Conservation (phyloP, 1,284 basidiomycete genomes). For the Takashimella koratensis region DNA sequence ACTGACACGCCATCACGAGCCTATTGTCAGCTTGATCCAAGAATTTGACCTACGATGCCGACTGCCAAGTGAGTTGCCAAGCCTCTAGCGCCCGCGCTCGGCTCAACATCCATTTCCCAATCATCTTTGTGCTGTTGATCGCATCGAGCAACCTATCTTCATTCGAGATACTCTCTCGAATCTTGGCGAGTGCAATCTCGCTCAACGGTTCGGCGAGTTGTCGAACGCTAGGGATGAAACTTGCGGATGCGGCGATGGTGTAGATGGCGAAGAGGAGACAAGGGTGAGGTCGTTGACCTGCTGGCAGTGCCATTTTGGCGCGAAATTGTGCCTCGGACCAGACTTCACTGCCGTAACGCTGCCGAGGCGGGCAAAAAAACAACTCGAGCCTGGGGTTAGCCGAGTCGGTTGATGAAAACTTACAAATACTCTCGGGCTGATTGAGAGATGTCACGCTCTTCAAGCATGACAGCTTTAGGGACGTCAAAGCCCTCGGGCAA, state of each 20-base stretch:
- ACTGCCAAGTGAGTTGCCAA: conserved; percentile 12
- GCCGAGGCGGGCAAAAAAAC: conserved; percentile 25
- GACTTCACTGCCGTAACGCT: conserved; percentile 17
- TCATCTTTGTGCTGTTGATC: conserved; percentile 21
- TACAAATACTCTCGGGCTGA: conserved; percentile 28
- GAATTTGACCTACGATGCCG: conserved; percentile 14
- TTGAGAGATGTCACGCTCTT: conserved; percentile 19
- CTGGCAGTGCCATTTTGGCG: conserved; percentile 8
- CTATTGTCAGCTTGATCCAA: conserved; percentile 3
- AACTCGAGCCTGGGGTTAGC: conserved; percentile 20
- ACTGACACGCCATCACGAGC: conserved; percentile 18
- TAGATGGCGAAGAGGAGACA: conserved; percentile 32
- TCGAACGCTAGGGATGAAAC: conserved; percentile 29
- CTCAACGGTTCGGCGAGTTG: conserved; percentile 18
- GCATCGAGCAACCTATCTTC: conserved; percentile 25
- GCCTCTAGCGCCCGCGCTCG: conserved; percentile 19
- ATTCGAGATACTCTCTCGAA: conserved; percentile 18
- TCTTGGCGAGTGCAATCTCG: conserved; percentile 16
- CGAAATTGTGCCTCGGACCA: conserved; percentile 22
- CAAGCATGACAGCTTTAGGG: conserved; percentile 1
- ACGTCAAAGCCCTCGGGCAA: neutral
- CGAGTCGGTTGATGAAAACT: conserved; percentile 1
- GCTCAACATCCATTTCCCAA: conserved; percentile 27
- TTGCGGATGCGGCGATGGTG: conserved; percentile 21
- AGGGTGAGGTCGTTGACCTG: conserved; percentile 17